phyloP scores from a whole-genome alignment of 345 rosid genomes.

The Syzygium aqueum region DNA sequence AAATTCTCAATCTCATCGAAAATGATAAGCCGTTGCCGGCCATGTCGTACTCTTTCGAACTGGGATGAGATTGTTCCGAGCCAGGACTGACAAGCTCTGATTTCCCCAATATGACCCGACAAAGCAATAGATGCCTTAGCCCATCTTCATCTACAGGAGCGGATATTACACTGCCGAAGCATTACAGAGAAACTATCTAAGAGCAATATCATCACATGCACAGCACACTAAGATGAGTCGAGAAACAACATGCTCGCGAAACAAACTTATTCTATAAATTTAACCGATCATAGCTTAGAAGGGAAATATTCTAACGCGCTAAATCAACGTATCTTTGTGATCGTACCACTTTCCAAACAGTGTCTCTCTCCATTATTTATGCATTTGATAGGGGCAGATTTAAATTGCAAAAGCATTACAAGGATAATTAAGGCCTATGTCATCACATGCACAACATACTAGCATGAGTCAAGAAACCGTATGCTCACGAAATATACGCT shows the following conservation, averaged over 20 bases:
- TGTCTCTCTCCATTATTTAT: neutral
- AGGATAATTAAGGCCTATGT: neutral
- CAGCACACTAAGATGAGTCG: neutral
- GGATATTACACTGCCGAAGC: conserved; percentile 33
- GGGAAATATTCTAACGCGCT: neutral
- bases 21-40: conserved; percentile 43
- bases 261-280: neutral
- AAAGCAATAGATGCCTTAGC: conserved; percentile 58
- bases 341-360: neutral
- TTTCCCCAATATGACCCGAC: conserved; percentile 66
- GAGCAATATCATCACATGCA: neutral
- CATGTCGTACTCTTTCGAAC: conserved; percentile 55
- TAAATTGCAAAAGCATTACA: neutral
- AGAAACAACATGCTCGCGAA: neutral
- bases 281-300: neutral
- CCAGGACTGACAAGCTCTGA: conserved; percentile 55
- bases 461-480: neutral
- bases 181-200: neutral
- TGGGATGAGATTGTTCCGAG: conserved; percentile 45
- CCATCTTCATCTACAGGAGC: conserved; percentile 42
- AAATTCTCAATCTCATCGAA: conserved; percentile 54
- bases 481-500: neutral
- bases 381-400: neutral
- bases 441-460: neutral
- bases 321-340: neutral